A percentile compares a stretch with the other conserved stretches of the same genome.
These are phyloP conservation scores for Cercospora sp. DNA, from an alignment of 2,329 filamentous ascomycete genomes.

Conservation along the genomic window DNA sequence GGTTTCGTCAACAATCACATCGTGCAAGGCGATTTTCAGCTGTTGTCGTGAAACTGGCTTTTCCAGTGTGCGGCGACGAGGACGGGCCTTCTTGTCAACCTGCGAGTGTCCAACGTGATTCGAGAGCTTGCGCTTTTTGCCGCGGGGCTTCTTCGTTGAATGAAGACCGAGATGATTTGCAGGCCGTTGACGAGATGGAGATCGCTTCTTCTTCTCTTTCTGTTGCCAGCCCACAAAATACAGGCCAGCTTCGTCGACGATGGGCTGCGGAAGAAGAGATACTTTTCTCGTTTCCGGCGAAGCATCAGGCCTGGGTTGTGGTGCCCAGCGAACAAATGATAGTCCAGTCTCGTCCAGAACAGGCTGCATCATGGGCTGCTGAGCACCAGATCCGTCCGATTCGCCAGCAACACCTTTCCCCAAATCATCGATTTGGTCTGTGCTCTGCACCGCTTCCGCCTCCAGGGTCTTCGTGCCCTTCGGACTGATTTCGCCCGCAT, in stretches of 20 bases:
- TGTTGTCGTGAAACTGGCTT: neutral
- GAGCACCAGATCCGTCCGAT: neutral
- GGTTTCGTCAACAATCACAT: slow-evolving; percentile 3
- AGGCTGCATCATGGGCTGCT: neutral
- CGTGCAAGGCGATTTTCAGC: neutral
- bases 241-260: neutral
- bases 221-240: slow-evolving; percentile 3
- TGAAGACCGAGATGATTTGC: neutral
- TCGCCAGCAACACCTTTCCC: neutral
- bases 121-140: neutral
- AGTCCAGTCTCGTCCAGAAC: slow-evolving; percentile 1
- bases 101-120: neutral
- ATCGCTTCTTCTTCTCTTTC: neutral
- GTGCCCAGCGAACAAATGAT: slow-evolving; percentile 4
- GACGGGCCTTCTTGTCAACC: neutral
- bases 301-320: neutral
- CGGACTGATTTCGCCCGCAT: neutral
- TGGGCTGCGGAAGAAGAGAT: neutral
- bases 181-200: neutral
- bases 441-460: neutral
- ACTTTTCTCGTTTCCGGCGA: neutral
- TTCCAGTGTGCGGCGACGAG: neutral
- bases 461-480: neutral
- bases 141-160: neutral
- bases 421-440: no score